These are phyloP conservation scores for Alternaria incomplexa DNA, from an alignment of 2,329 filamentous ascomycete genomes.

Conservation along the genomic window DNA sequence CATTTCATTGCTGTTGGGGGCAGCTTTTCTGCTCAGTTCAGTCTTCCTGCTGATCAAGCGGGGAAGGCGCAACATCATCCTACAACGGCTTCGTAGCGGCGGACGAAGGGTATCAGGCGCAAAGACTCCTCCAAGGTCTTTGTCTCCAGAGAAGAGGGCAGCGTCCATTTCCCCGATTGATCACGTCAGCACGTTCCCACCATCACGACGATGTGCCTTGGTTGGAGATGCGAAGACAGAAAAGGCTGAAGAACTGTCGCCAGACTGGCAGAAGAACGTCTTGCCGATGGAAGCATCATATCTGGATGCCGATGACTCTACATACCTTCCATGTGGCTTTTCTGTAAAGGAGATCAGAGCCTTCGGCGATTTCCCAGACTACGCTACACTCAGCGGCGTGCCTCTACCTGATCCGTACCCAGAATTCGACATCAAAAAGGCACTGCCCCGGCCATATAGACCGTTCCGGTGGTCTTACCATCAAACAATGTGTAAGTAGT, in stretches of 20 bases:
- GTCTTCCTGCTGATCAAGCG: slow-evolving; percentile 37
- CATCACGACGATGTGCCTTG: slow-evolving; percentile 58
- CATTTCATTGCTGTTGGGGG: slow-evolving; percentile 36
- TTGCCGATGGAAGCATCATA: slow-evolving; percentile 36
- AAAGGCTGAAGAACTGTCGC: slow-evolving; percentile 25
- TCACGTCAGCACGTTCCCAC: slow-evolving; percentile 60
- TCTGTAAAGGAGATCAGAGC: slow-evolving; percentile 71
- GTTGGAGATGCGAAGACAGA: slow-evolving; percentile 37
- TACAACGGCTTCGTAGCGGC: slow-evolving; percentile 48
- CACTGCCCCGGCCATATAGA: slow-evolving; percentile 75
- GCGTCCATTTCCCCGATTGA: slow-evolving; percentile 36
- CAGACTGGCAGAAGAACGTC: slow-evolving; percentile 30
- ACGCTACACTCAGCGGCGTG: slow-evolving; percentile 75
- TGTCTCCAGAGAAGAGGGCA: slow-evolving; percentile 57
- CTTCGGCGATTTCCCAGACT: slow-evolving; percentile 80
- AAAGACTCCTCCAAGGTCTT: slow-evolving; percentile 59
- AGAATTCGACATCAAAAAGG: slow-evolving; percentile 72
- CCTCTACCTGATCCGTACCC: slow-evolving; percentile 69
- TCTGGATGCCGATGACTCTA: slow-evolving; percentile 30
- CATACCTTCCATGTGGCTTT: slow-evolving; percentile 71
- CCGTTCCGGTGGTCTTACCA: slow-evolving; percentile 86
- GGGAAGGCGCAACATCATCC: slow-evolving; percentile 49
- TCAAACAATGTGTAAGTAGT: slow-evolving; percentile 82
- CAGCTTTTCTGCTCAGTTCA: slow-evolving; percentile 39
- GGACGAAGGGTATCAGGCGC: slow-evolving; percentile 55